Percentiles rank a stretch among this genome's conserved stretches.
Conservation (phyloP, 768 basidiomycete genomes). For the Jaapia argillacea region DNA sequence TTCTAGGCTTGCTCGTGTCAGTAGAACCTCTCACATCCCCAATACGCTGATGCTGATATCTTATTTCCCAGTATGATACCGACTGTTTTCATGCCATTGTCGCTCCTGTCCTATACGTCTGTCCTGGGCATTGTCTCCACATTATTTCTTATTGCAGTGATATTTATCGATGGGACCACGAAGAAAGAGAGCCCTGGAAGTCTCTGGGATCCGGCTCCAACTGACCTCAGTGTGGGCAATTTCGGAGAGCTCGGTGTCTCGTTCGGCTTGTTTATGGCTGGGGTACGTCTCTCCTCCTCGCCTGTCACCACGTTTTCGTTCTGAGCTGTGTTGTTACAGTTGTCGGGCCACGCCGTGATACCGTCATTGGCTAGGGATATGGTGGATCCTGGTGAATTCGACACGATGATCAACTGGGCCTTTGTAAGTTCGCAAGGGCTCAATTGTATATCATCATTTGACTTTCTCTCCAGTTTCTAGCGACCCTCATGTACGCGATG, state of each 20-base stretch:
- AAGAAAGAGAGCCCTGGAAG: conserved; percentile 72
- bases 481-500: conserved; percentile 47
- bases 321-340: conserved; percentile 33
- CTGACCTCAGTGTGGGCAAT: conserved; percentile 43
- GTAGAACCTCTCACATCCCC: conserved; percentile 17
- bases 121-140: conserved; percentile 79
- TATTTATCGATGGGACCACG: conserved; percentile 74
- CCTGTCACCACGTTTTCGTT: too few relatives aligned
- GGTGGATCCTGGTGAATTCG: conserved; percentile 71
- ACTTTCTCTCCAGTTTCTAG: conserved; percentile 33
- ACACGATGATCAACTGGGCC: conserved; percentile 75
- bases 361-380: conserved; percentile 88
- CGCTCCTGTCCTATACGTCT: conserved; percentile 81
- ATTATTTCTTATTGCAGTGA: conserved; percentile 60
- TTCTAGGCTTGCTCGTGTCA: conserved; percentile 64
- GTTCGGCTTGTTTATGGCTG: conserved; percentile 89
- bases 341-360: conserved; percentile 88
- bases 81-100: conserved; percentile 77
- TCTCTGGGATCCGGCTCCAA: conserved; percentile 65
- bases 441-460: conserved; percentile 11
- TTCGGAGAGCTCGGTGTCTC: conserved; percentile 60
- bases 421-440: conserved; percentile 45
- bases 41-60: too few relatives aligned
- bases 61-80: conserved; percentile 57
- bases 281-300: conserved; percentile 35